Percentiles rank a stretch among this genome's conserved stretches.
phyloP scores from a whole-genome alignment of 192 early-diverging fungal species.

The Coemansia sp. region DNA sequence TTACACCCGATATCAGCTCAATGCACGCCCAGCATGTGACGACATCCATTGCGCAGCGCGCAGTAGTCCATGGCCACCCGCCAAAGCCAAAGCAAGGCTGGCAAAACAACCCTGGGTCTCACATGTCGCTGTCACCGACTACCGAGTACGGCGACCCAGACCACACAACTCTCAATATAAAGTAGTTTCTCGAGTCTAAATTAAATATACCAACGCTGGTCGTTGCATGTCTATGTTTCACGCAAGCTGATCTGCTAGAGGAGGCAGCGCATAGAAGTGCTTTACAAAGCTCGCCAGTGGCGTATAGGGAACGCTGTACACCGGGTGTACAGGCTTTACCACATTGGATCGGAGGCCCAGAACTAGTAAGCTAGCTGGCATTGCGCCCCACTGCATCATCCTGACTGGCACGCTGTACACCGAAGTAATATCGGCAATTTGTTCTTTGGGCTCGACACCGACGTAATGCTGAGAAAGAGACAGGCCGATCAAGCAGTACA shows the following conservation, averaged over 20 bases:
- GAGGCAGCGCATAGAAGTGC: constrained; percentile 39
- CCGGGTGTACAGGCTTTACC: constrained; percentile 42
- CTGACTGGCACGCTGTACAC: constrained; percentile 40
- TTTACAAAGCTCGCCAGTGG: constrained; percentile 39
- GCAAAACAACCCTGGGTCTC: neutral
- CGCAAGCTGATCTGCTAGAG: constrained; percentile 18
- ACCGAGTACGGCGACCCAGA: constrained; percentile 1
- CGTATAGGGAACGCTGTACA: constrained; percentile 33
- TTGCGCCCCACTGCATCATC: constrained; percentile 48
- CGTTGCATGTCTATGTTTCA: neutral
- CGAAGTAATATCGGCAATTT: constrained; percentile 19
- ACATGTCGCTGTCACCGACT: neutral
- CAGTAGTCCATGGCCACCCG: constrained; percentile 13
- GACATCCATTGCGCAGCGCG: constrained; percentile 19
- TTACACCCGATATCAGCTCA: constrained; percentile 18
- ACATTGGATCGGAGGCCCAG: constrained; percentile 25
- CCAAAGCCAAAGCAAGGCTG: neutral
- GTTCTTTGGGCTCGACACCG: constrained; percentile 28
- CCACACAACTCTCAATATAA: neutral
- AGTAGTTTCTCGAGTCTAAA: neutral
- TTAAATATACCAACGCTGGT: constrained; percentile 1
- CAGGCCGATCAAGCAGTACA: constrained; percentile 85
- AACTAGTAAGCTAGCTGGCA: constrained; percentile 10
- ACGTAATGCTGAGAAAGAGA: constrained; percentile 80
- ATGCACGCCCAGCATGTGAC: constrained; percentile 22